Evolutionary conservation across 2,329 filamentous ascomycete genomes (phyloP).

Genomic region (Beauveria australis): DNA sequence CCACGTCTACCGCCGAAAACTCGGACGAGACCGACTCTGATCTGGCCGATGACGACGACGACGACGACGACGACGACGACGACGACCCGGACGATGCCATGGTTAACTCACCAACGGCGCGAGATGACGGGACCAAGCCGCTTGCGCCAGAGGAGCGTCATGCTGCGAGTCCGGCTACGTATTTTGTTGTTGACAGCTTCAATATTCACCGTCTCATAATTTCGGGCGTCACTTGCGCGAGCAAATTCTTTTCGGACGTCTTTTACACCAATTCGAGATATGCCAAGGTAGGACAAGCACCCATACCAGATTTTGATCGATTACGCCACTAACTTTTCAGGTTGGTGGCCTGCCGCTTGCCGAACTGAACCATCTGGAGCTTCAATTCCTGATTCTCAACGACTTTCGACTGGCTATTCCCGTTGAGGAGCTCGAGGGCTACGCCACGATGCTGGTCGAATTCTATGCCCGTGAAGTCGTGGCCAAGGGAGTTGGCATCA

Average conservation of each 20-base stretch:
- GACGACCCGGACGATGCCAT: conserved; percentile 26
- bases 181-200: conserved; percentile 96
- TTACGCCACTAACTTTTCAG: conserved; percentile 35
- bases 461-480: conserved; percentile 93
- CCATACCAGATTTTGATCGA: too few relatives aligned
- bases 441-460: conserved; percentile 96
- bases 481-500: conserved; percentile 20
- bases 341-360: conserved; percentile 87
- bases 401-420: conserved; percentile 91
- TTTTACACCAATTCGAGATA: conserved; percentile 99
- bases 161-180: conserved; percentile 35
- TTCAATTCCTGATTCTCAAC: conserved; percentile 92
- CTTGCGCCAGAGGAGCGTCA: conserved; percentile 18
- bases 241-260: conserved; percentile 98
- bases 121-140: conserved; percentile 15
- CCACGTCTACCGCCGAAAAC: conserved; percentile 18
- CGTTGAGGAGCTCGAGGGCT: conserved; percentile 91
- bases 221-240: conserved; percentile 92
- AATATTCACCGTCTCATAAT: conserved; percentile 97
- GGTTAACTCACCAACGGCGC: conserved; percentile 21
- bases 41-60: conserved; percentile 39
- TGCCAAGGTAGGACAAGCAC: conserved; percentile 67
- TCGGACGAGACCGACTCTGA: conserved; percentile 42
- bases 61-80: conserved; percentile 31
- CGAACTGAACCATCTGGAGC: conserved; percentile 90